Percentiles rank a stretch among this genome's conserved stretches.
Evolutionary conservation across 179 eudicot genomes (phyloP).

Genomic region (Beta lomatogona): DNA sequence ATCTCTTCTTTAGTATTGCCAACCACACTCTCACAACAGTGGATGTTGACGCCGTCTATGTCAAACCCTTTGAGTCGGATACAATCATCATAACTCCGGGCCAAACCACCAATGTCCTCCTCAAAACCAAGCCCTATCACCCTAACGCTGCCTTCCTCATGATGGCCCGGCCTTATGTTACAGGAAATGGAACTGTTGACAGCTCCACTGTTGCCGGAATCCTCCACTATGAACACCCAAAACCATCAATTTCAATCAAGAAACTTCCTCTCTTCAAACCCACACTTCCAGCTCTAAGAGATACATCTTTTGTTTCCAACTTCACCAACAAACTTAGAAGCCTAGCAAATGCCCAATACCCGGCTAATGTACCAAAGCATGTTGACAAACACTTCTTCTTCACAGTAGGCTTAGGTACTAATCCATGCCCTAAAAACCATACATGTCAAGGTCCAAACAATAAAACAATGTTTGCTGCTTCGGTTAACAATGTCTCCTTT

Average conservation of each 20-base stretch:
- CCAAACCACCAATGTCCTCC: conserved; percentile 37
- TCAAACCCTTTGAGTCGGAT: conserved; percentile 37
- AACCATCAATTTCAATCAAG: conserved; percentile 5
- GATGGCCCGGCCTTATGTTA: conserved; percentile 38
- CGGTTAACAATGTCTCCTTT: conserved; percentile 41
- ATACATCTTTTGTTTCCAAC: conserved; percentile 33
- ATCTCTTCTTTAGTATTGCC: conserved; percentile 40
- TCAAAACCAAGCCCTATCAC: conserved; percentile 29
- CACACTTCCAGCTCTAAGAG: conserved; percentile 28
- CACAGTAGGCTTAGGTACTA: conserved; percentile 43
- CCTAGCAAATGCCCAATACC: conserved; percentile 37
- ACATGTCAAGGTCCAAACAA: conserved; percentile 43
- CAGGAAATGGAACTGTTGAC: conserved; percentile 32
- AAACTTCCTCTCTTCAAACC: conserved; percentile 32
- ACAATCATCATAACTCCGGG: conserved; percentile 37
- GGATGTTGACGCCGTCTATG: conserved; percentile 39
- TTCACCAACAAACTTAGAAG: conserved; percentile 36
- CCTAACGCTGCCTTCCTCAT: conserved; percentile 35
- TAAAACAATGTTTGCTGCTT: conserved; percentile 36
- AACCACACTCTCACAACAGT: conserved; percentile 38
- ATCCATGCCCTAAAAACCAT: conserved; percentile 35
- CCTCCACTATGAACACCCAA: conserved; percentile 32
- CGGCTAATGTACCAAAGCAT: conserved; percentile 37
- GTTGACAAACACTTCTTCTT: conserved; percentile 41
- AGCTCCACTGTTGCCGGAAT: conserved; percentile 39